Base-by-base conservation (phyloP, 1,284 basidiomycete genomes). In the Bondarzewia mesenterica region DNA sequence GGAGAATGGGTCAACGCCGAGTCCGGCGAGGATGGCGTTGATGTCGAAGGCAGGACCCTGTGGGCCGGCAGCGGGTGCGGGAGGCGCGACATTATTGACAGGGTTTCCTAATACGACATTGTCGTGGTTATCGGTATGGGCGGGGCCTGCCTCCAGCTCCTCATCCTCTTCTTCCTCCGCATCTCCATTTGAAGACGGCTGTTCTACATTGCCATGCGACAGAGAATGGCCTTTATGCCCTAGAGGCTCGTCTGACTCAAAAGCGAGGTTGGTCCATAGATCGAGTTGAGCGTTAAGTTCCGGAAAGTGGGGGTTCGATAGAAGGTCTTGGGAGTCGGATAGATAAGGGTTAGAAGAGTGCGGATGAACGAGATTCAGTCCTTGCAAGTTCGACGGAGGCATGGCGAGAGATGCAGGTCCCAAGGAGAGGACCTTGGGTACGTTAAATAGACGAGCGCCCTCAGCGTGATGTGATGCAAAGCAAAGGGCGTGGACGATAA, bases 251-350 rank as follows among this genome's bases (percentile, higher is more conserved):
- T 89, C 86, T 1, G 79, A 80, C 50, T 88, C 80, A 65, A 92
- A 92, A 14, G 80, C 68, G 53, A 91, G 73, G 63, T 85, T 85
- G 7, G 87, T 85, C 89, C 89, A 92, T 44, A 89, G 71, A 63
- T 88, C 86, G 50, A 91, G 81, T 61, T 90, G 85, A 2, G 85
- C 84, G 16, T 75, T 74, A 46, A 89, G 73, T 62, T 89, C 88
- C 10, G 81, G 81, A 60, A 80, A 84, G 2, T 78, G 69, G 18
- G 77, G 74, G 1, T 78, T 69, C 0, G 77, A 66, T 50, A 86
- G 73, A 37, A 86, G 70, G 53, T 85, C 80, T 57, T 75, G 75
- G 50, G 67, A 59, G 60, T 78, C 70, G 37, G 65, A 58, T 41
- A 63, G 49, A 36, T 70, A 66, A 7, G 70, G 52, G 44, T 71